Conservation (phyloP, 2,329 filamentous ascomycete species). For the Cytospora paraplurivora region DNA sequence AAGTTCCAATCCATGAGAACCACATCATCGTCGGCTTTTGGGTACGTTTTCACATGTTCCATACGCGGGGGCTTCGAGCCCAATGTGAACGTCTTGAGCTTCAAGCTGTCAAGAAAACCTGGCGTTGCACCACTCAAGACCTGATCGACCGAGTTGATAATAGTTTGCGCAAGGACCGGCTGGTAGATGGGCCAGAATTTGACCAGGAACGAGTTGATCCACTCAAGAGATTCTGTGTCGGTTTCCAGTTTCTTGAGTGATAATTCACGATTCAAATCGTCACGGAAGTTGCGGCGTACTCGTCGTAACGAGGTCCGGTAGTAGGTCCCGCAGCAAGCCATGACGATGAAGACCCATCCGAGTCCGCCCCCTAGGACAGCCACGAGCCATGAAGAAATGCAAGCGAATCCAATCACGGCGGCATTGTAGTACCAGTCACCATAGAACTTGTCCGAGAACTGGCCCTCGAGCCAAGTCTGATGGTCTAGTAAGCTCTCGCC, state of each 20-base stretch:
- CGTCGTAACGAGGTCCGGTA: slow-evolving; percentile 94
- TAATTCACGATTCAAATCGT: slow-evolving; percentile 84
- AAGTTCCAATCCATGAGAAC: slow-evolving; percentile 99
- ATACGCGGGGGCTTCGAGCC: slow-evolving; percentile 93
- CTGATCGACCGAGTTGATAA: slow-evolving; percentile 94
- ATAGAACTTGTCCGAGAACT: slow-evolving; percentile 85
- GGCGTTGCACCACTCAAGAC: slow-evolving; percentile 91
- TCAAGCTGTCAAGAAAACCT: slow-evolving; percentile 88
- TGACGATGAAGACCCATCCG: slow-evolving; percentile 90
- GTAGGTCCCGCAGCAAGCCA: slow-evolving; percentile 91
- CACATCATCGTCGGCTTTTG: slow-evolving; percentile 90
- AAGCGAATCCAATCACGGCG: slow-evolving; percentile 90
- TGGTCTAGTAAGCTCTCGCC: slow-evolving; percentile 79
- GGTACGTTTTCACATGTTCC: slow-evolving; percentile 98
- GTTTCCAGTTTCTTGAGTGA: slow-evolving; percentile 84
- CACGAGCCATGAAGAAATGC: slow-evolving; percentile 85
- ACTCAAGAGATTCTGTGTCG: slow-evolving; percentile 90
- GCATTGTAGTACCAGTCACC: slow-evolving; percentile 99
- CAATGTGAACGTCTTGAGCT: slow-evolving; percentile 89
- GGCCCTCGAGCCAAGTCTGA: slow-evolving; percentile 81
- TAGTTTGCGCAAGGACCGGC: slow-evolving; percentile 86
- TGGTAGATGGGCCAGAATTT: slow-evolving; percentile 99
- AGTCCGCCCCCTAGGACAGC: slow-evolving; percentile 88
- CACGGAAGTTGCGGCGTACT: slow-evolving; percentile 91
- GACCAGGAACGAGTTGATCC: slow-evolving; percentile 98